Evolutionary conservation across 345 rosid genomes (phyloP).

Genomic region (Excoecaria agallocha): DNA sequence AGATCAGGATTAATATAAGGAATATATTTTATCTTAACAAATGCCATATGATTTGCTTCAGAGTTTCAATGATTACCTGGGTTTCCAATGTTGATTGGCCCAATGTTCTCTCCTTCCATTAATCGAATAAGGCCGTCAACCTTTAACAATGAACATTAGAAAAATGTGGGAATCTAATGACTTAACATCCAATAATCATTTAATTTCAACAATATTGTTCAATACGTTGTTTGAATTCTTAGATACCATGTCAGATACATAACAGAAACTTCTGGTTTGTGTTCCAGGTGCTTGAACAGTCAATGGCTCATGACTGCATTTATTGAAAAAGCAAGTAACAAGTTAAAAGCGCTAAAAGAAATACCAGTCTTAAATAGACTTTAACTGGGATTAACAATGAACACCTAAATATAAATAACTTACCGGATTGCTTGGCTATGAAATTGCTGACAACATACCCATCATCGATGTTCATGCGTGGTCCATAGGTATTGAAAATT

Average conservation of each 20-base stretch:
- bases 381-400: background rate
- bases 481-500: slow-evolving; percentile 94
- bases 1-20: slow-evolving; percentile 1
- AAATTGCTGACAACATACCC: slow-evolving; percentile 98
- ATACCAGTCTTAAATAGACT: background rate
- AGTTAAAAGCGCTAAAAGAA: background rate
- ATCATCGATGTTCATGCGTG: slow-evolving; percentile 94
- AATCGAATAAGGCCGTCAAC: slow-evolving; percentile 89
- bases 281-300: slow-evolving; percentile 96
- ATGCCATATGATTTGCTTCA: background rate
- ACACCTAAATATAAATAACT: background rate
- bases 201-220: background rate
- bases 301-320: slow-evolving; percentile 67
- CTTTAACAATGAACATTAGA: slow-evolving; percentile 30
- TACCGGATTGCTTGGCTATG: slow-evolving; percentile 92
- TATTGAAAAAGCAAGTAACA: slow-evolving; percentile 4
- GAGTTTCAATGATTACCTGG: slow-evolving; percentile 42
- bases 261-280: slow-evolving; percentile 96
- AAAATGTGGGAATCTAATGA: background rate
- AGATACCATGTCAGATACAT: slow-evolving; percentile 89
- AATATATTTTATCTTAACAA: background rate
- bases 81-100: slow-evolving; percentile 89
- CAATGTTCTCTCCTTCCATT: slow-evolving; percentile 93
- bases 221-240: background rate
- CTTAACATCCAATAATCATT: background rate